Conservation (phyloP, 306 rosid genomes). For the Vachellia collinsii region DNA sequence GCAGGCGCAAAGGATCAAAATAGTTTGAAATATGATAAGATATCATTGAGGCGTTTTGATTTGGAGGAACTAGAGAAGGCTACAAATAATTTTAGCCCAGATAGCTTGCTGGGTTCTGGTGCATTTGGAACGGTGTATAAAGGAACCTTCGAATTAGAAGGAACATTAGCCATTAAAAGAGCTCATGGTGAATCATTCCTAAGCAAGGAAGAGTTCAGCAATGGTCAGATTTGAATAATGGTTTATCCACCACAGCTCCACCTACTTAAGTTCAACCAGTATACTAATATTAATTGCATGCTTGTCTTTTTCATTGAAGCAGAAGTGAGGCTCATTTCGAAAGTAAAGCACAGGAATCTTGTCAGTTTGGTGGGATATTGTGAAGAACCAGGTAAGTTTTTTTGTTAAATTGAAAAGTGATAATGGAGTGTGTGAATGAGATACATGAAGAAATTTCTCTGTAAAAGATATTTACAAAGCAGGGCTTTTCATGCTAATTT, state of each 20-base stretch:
- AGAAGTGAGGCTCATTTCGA: slow-evolving; percentile 76
- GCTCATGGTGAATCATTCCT: slow-evolving; percentile 60
- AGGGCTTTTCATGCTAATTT: slow-evolving; percentile 24
- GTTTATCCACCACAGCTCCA: slow-evolving; percentile 7
- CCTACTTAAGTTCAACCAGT: slow-evolving; percentile 16
- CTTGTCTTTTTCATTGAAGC: slow-evolving; percentile 33
- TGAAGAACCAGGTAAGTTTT: slow-evolving; percentile 68
- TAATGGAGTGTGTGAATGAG: not conserved
- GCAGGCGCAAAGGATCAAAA: slow-evolving; percentile 28
- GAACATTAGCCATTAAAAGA: slow-evolving; percentile 75
- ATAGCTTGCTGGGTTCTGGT: slow-evolving; percentile 75
- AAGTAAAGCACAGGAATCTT: slow-evolving; percentile 72
- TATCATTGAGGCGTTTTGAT: slow-evolving; percentile 54
- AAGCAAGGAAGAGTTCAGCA: slow-evolving; percentile 66
- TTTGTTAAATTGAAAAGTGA: not conserved
- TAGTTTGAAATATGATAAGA: slow-evolving; percentile 47
- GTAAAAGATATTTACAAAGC: slow-evolving; percentile 19
- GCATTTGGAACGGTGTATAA: slow-evolving; percentile 76
- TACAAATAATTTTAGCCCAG: slow-evolving; percentile 66
- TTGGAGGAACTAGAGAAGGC: slow-evolving; percentile 69
- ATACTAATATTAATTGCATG: not conserved
- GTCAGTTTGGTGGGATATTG: slow-evolving; percentile 79
- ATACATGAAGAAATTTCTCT: not conserved
- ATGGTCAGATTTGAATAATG: slow-evolving; percentile 49
- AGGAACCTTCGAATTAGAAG: slow-evolving; percentile 59